A percentile compares a stretch with the other conserved stretches of the same genome.
Conservation (phyloP, 257 asterid species). For the Eustoma russellianum region DNA sequence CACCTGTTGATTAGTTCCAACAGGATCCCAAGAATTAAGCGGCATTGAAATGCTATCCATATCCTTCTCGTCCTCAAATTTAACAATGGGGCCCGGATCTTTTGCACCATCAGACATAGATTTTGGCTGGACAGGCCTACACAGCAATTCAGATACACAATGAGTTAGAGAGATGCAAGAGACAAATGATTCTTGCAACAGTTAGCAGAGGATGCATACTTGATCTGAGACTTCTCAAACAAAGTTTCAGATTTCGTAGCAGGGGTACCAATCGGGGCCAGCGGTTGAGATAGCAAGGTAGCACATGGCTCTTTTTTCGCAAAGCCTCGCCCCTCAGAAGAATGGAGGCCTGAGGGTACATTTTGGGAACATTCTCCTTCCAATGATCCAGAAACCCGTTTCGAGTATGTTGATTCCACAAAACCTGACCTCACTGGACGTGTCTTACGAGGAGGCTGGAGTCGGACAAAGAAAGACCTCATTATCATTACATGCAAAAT, state of each 20-base stretch:
- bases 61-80: conserved; percentile 55
- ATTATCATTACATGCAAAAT: conserved; percentile 3
- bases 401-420: conserved; percentile 31
- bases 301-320: conserved; percentile 33
- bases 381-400: conserved; percentile 26
- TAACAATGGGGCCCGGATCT: conserved; percentile 32
- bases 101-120: conserved; percentile 33
- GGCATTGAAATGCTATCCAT: conserved; percentile 23
- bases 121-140: conserved; percentile 47
- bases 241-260: conserved; percentile 42
- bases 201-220: conserved; percentile 28
- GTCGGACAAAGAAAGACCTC: conserved; percentile 9
- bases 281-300: conserved; percentile 36
- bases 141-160: conserved; percentile 12
- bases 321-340: conserved; percentile 38
- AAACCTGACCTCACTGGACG: conserved; percentile 37
- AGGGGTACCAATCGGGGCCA: conserved; percentile 62
- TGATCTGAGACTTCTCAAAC: conserved; percentile 29
- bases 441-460: conserved; percentile 50
- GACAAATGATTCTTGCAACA: neutral
- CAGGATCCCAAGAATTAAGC: conserved; percentile 32
- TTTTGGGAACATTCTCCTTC: conserved; percentile 32
- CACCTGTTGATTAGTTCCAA: conserved; percentile 40
- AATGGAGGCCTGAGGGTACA: conserved; percentile 25
- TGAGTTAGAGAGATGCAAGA: conserved; percentile 6